Evolutionary conservation across 768 basidiomycete genomes (phyloP).

Genomic region (Clitopilus passeckerianus): DNA sequence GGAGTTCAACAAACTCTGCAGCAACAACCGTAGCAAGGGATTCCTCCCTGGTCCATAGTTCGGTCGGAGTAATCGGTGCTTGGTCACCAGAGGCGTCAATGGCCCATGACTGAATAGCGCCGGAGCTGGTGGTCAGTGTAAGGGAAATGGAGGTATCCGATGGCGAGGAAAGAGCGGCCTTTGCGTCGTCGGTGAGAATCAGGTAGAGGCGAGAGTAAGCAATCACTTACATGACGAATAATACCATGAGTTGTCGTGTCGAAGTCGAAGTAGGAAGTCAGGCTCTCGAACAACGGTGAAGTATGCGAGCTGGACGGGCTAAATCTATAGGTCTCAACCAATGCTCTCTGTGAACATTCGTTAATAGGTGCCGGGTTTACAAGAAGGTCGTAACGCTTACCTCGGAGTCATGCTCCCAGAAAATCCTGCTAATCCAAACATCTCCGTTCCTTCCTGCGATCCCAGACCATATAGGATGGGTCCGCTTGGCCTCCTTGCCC

Average conservation of each 20-base stretch:
- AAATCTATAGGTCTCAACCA: slow-evolving; percentile 45
- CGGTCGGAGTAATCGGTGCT: slow-evolving; percentile 11
- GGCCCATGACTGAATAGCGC: slow-evolving; percentile 73
- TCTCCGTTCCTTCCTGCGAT: slow-evolving; percentile 6
- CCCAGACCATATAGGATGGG: slow-evolving; percentile 10
- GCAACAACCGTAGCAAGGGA: slow-evolving; percentile 57
- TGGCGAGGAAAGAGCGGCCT: slow-evolving; percentile 39
- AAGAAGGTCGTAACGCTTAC: slow-evolving; percentile 26
- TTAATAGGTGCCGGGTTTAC: not conserved
- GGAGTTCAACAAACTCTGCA: slow-evolving; percentile 75
- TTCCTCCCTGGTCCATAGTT: slow-evolving; percentile 82
- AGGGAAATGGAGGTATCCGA: slow-evolving; percentile 33
- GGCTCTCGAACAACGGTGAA: not conserved
- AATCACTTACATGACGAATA: slow-evolving; percentile 53
- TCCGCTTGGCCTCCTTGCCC: slow-evolving; percentile 2
- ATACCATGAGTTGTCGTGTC: slow-evolving; percentile 62
- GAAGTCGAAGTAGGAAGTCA: slow-evolving; percentile 43
- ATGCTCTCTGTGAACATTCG: slow-evolving; percentile 37
- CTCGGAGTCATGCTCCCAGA: slow-evolving; percentile 54
- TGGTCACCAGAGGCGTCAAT: slow-evolving; percentile 23
- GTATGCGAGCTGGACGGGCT: slow-evolving; percentile 19
- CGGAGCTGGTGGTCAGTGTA: slow-evolving; percentile 67
- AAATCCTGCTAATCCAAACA: slow-evolving; percentile 17
- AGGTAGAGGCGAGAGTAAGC: not conserved
- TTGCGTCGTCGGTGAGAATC: slow-evolving; percentile 32